Evolutionary conservation across 768 basidiomycete genomes (phyloP).

Genomic region (Pleurotus tuber-regium): DNA sequence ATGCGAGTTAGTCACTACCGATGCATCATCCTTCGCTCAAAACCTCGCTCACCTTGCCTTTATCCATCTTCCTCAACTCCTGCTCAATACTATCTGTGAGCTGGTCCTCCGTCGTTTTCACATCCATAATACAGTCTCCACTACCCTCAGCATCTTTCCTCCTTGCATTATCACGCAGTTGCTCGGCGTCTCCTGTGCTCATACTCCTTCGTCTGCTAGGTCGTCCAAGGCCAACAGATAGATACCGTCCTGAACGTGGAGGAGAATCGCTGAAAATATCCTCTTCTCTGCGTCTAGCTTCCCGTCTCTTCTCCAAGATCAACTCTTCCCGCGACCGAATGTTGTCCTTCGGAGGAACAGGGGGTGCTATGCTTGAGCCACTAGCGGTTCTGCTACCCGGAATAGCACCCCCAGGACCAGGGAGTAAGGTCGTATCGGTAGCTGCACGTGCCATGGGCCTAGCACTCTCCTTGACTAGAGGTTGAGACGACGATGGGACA

Average conservation of each 20-base stretch:
- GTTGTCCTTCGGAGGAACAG: slow-evolving; percentile 62
- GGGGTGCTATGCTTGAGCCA: slow-evolving; percentile 39
- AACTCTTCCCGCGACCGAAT: slow-evolving; percentile 64
- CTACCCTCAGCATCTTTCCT: slow-evolving; percentile 29
- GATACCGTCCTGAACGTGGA: slow-evolving; percentile 18
- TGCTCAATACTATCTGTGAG: slow-evolving; percentile 71
- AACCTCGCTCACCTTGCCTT: slow-evolving; percentile 39
- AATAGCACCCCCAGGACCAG: slow-evolving; percentile 20
- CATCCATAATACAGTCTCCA: slow-evolving; percentile 41
- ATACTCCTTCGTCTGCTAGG: slow-evolving; percentile 67
- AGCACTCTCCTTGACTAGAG: slow-evolving; percentile 20
- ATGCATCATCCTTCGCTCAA: slow-evolving; percentile 12
- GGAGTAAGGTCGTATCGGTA: slow-evolving; percentile 46
- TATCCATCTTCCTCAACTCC: slow-evolving; percentile 62
- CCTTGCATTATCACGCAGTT: slow-evolving; percentile 32
- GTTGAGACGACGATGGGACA: slow-evolving; percentile 20
- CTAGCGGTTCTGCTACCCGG: slow-evolving; percentile 37
- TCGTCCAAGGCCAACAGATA: slow-evolving; percentile 37
- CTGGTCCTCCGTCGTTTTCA: slow-evolving; percentile 45
- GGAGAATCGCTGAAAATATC: slow-evolving; percentile 20
- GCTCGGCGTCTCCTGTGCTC: slow-evolving; percentile 75
- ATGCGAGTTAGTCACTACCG: slow-evolving; percentile 10
- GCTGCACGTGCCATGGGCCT: slow-evolving; percentile 45
- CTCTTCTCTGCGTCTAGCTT: slow-evolving; percentile 54
- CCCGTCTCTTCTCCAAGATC: slow-evolving; percentile 68